Evolutionary conservation across 1,284 basidiomycete genomes (phyloP), one percentile per base, ranked within the genome.

Genomic region (Puccinia horiana): DNA sequence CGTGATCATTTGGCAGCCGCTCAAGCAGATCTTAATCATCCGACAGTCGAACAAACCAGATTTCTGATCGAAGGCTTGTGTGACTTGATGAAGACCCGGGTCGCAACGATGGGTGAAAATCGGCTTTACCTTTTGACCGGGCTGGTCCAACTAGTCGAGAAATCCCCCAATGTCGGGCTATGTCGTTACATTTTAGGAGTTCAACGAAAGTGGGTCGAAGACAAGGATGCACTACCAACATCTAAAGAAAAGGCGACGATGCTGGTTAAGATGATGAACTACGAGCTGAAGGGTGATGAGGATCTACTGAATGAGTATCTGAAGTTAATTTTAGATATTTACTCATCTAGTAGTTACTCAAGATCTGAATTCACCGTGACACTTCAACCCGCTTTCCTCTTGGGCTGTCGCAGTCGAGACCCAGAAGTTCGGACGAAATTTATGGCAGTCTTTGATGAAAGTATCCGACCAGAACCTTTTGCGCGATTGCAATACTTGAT

Each of bases 181-280:
- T 96, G 94, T 86, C 91, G 91, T 16, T 96, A 93, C 86, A 90
- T 98, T 84, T 90, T 99, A 32, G 92, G 95, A 80, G 91, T 96
- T 83, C 91, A 94, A 83, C 91, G 93, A 76, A 92, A 93, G 70
- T 99, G 97, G 96, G 92, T 93, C 29, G 88, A 95, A 85, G 91
- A 93, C 67, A 92, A 92, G 77, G 94, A 96, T 82, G 89, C 91
- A 0, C 81, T 85, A 44, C 95, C 96, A 0, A 94, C 93, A 0
- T 93, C 95, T 90, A 98, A 98, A 88, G 98, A 99, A 88, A 99
- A 98, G 87, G 93, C 96, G 0, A 92, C 90, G 44, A 88, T 99
- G 49, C 87, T 99, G 83, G 91, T 94, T 86, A 95, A 95, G 87
- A 98, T 99, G 95, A 90, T 91, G 42, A 89, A 91, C 26, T 97